These are phyloP conservation scores for Paramecium octaurelia DNA, from an alignment of 73 alveolate genomes.

Conservation along the genomic window DNA sequence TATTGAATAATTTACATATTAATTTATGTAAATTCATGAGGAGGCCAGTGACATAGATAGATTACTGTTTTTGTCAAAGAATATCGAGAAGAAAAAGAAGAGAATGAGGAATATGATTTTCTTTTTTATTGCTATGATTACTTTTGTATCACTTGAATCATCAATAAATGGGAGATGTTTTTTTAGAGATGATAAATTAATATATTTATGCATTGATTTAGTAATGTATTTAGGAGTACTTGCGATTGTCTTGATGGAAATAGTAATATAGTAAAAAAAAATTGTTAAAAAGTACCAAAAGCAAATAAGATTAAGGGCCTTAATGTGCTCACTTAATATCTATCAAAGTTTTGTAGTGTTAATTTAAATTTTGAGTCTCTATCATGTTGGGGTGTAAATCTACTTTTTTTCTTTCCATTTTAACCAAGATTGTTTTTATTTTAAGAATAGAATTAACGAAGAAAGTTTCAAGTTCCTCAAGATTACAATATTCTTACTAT, in stretches of 20 bases:
- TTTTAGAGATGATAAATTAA: background rate
- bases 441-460: background rate
- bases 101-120: background rate
- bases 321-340: background rate
- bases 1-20: background rate
- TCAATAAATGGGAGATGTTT: background rate
- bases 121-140: background rate
- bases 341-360: background rate
- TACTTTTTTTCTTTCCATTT: background rate
- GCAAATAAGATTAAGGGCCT: background rate
- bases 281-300: background rate
- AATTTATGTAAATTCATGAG: background rate
- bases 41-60: background rate
- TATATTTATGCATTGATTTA: background rate
- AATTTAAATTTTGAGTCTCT: background rate
- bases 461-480: background rate
- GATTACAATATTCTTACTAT: background rate
- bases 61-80: background rate
- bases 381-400: background rate
- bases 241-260: background rate
- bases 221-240: background rate
- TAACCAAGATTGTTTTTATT: background rate
- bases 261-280: background rate
- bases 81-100: background rate
- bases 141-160: background rate